Conservation (phyloP, 768 basidiomycete genomes). For the Tremella fuciformis region DNA sequence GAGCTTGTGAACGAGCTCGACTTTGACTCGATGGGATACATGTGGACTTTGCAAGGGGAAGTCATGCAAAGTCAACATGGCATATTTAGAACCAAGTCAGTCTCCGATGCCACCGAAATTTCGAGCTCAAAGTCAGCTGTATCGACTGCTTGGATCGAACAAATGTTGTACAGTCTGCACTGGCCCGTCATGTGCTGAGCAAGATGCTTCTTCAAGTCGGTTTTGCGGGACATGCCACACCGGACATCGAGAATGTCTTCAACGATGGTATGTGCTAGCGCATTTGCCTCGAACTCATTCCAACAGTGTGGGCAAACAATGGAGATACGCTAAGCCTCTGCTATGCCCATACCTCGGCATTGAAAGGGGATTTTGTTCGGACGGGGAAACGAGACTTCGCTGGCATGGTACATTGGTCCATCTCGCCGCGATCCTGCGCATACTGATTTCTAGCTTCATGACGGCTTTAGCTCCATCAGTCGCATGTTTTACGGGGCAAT, state of each 20-base stretch:
- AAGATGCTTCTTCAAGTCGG: conserved; percentile 53
- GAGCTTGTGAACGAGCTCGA: conserved; percentile 71
- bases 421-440: background rate
- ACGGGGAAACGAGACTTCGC: conserved; percentile 92
- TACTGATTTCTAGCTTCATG: conserved; percentile 57
- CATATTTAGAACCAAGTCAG: conserved; percentile 62
- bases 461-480: conserved; percentile 90
- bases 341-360: conserved; percentile 83
- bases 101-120: background rate
- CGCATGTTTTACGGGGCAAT: conserved; percentile 56
- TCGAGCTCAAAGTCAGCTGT: conserved; percentile 61
- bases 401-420: conserved; percentile 64
- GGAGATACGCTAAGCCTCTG: conserved; percentile 90
- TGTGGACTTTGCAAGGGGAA: conserved; percentile 71
- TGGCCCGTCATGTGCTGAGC: conserved; percentile 73
- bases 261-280: conserved; percentile 58
- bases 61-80: conserved; percentile 79
- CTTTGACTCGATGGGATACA: conserved; percentile 82
- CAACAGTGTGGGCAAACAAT: conserved; percentile 91
- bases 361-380: conserved; percentile 70
- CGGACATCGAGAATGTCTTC: conserved; percentile 43
- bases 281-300: conserved; percentile 9
- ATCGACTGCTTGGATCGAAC: conserved; percentile 95
- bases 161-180: conserved; percentile 92
- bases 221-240: conserved; percentile 55